phyloP scores from a whole-genome alignment of 169 alveolate species.

The Eimeria acervulina region DNA sequence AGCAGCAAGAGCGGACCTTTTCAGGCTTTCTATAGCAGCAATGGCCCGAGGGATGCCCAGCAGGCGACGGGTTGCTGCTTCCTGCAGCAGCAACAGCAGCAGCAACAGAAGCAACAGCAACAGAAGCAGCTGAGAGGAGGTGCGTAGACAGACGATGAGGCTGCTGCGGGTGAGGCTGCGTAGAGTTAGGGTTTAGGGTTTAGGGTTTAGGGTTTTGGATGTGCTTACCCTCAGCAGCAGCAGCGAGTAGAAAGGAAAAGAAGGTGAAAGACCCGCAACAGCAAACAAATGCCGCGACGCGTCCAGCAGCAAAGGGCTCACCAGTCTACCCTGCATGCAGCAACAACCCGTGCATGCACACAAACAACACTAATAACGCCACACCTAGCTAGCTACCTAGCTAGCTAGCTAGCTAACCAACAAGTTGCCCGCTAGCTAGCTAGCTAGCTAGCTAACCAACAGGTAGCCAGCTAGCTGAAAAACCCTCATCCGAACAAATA shows the following conservation, averaged over 20 bases:
- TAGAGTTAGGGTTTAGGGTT: not conserved
- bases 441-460: no score
- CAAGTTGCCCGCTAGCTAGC: no score
- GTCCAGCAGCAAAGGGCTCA: conserved; percentile 51
- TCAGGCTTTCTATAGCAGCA: conserved; percentile 24
- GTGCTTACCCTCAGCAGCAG: conserved; percentile 2
- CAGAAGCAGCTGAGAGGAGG: not conserved
- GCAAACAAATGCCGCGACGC: conserved; percentile 48
- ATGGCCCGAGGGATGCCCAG: conserved; percentile 52
- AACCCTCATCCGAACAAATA: no score
- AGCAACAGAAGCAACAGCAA: conserved; percentile 19
- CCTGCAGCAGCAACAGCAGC: conserved; percentile 21
- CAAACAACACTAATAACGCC: no score
- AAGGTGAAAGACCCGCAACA: conserved; percentile 1
- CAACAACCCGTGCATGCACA: not conserved
- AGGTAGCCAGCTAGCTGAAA: no score
- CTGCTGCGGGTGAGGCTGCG: no score
- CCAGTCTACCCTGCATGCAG: conserved; percentile 4
- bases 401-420: no score
- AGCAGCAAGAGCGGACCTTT: conserved; percentile 1
- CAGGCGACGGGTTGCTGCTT: conserved; percentile 56
- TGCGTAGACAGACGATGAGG: not conserved
- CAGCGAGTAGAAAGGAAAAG: conserved; percentile 36
- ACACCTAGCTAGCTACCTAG: no score
- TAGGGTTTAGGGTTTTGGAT: not conserved